Evolutionary conservation across 2,329 filamentous ascomycete species (phyloP), one percentile per base, ranked within the genome.

Genomic region (Zalaria sp.): DNA sequence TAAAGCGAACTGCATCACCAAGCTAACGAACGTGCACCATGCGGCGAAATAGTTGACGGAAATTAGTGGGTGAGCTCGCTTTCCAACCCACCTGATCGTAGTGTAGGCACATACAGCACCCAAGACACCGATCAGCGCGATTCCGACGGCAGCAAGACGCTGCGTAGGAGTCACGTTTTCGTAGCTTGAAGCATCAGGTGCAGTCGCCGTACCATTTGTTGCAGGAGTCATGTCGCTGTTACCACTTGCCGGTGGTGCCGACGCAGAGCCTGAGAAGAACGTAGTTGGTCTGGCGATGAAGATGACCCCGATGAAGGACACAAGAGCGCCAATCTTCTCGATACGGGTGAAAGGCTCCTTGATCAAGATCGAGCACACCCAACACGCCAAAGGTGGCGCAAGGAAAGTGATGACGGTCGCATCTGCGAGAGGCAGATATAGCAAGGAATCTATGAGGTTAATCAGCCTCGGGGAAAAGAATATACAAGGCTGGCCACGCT

Each of bases 391-490:
- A 9, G 80, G 81, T 0, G 88, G 88, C 0, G 82, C 76, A 4
- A 94, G 70, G 56, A 94, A 95, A 5, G 85, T 91, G 41, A 95
- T 81, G 29, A 94, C 87, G 0, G 84, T 91, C 2, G 87, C 86
- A 57, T 94, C 87, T 10, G 85, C 82, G 2, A 94, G 71, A 0
- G 85, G 83, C 3, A 94, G 73, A 52, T 93, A 93, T 55, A 83
- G 73, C 43, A 83, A 63, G 5, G 76, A 80, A 52, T 79, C 68
- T 70, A 43, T 5, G 4, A 10, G 5, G 3, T 10, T 41, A n/a
- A 27, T 37, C 7, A 42, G 10, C 25, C 11, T 27, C 10, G 32
- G 32, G 8, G 4, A 34, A 11, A 34, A 42, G 25, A 44, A 37
- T 32, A 35, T n/a, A 9, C 29, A n/a, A 32, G 7, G 7, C n/a